These are phyloP conservation scores for Trapa bicornis DNA, from an alignment of 345 rosid species.

Conservation along the genomic window DNA sequence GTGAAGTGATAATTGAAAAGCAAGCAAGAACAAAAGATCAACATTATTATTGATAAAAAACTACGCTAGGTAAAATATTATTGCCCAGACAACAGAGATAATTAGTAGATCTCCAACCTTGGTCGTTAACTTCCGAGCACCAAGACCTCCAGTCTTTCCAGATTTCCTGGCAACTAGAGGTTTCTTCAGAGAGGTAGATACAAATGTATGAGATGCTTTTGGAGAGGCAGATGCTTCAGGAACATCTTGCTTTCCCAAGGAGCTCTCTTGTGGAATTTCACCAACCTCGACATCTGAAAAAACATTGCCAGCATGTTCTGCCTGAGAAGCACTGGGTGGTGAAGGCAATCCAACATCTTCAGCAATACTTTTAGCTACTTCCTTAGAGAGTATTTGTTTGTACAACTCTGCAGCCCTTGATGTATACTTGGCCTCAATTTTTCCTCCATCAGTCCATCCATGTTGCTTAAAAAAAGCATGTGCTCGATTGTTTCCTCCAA, in stretches of 20 bases:
- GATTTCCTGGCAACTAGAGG: conserved; percentile 71
- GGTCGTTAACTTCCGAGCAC: conserved; percentile 70
- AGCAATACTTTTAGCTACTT: conserved; percentile 71
- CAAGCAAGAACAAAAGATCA: background rate
- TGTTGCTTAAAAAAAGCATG: conserved; percentile 91
- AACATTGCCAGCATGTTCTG: conserved; percentile 46
- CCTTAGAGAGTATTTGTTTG: conserved; percentile 69
- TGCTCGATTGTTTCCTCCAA: conserved; percentile 88
- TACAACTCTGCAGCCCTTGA: conserved; percentile 91
- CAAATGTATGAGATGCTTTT: conserved; percentile 37
- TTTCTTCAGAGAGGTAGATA: conserved; percentile 56
- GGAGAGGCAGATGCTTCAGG: conserved; percentile 35
- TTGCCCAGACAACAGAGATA: background rate
- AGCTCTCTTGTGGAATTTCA: conserved; percentile 40
- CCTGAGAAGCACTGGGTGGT: conserved; percentile 48
- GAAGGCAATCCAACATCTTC: conserved; percentile 50
- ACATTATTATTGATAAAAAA: background rate
- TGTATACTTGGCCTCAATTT: conserved; percentile 90
- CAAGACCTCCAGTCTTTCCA: conserved; percentile 79
- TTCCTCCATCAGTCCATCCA: conserved; percentile 86
- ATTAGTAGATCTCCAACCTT: conserved; percentile 32
- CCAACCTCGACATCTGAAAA: conserved; percentile 33
- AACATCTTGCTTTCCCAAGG: conserved; percentile 34
- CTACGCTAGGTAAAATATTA: background rate
- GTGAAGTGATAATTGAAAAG: conserved; percentile 9